Conservation (phyloP, 2,329 filamentous ascomycete genomes). For the Graphilbum ipis-grandicollis region DNA sequence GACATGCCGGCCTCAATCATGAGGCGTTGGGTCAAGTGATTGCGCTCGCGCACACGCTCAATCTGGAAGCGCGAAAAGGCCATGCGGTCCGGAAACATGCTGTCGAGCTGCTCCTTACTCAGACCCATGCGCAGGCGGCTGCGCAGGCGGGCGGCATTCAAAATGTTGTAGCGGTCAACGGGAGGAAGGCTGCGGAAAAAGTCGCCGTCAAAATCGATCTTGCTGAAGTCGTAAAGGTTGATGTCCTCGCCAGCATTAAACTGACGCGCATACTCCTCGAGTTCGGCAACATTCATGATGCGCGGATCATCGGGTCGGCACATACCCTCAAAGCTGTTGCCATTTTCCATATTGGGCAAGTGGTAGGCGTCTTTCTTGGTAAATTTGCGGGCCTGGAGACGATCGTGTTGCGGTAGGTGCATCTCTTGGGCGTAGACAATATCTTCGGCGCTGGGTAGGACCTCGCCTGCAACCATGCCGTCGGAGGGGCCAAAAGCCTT, state of each 20-base stretch:
- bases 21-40: slow-evolving; percentile 81
- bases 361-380: slow-evolving; percentile 91
- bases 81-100: slow-evolving; percentile 96
- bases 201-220: slow-evolving; percentile 92
- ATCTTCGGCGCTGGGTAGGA: slow-evolving; percentile 47
- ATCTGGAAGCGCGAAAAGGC: slow-evolving; percentile 95
- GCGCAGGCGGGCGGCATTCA: slow-evolving; percentile 80
- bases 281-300: slow-evolving; percentile 88
- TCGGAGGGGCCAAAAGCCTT: too few relatives aligned
- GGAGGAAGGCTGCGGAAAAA: slow-evolving; percentile 88
- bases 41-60: slow-evolving; percentile 79
- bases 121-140: slow-evolving; percentile 88
- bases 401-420: slow-evolving; percentile 56
- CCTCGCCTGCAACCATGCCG: slow-evolving; percentile 39
- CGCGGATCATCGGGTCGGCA: slow-evolving; percentile 80
- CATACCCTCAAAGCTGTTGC: slow-evolving; percentile 72
- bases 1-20: slow-evolving; percentile 93
- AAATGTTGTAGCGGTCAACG: slow-evolving; percentile 86
- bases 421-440: slow-evolving; percentile 86
- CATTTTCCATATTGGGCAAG: slow-evolving; percentile 66
- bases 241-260: slow-evolving; percentile 89
- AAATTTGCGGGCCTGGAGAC: slow-evolving; percentile 58
- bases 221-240: slow-evolving; percentile 85
- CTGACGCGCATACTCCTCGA: slow-evolving; percentile 85
- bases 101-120: slow-evolving; percentile 87